Conservation (phyloP, 345 rosid species). For the Erysimum cheiranthoides region DNA sequence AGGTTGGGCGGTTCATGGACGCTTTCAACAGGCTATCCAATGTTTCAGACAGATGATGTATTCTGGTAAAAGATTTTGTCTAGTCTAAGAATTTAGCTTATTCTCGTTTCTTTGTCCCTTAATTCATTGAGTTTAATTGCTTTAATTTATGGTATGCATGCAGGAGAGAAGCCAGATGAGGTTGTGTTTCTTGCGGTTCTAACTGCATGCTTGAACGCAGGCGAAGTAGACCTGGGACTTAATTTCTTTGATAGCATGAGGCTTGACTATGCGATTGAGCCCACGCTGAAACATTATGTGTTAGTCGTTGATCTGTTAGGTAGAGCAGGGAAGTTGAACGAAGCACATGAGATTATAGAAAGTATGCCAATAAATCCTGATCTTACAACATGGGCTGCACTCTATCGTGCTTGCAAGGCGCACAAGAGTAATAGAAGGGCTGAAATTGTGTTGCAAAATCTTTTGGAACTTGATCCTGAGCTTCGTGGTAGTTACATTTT, state of each 20-base stretch:
- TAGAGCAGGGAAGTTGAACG: conserved; percentile 60
- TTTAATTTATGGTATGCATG: conserved; percentile 28
- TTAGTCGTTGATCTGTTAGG: conserved; percentile 62
- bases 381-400: conserved; percentile 65
- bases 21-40: conserved; percentile 53
- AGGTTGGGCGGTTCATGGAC: conserved; percentile 71
- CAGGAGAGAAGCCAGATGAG: conserved; percentile 68
- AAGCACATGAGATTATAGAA: conserved; percentile 56
- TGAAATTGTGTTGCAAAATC: conserved; percentile 52
- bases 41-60: conserved; percentile 72
- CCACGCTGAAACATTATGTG: conserved; percentile 67
- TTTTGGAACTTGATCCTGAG: conserved; percentile 59
- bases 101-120: conserved; percentile 20
- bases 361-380: conserved; percentile 63
- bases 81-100: background rate
- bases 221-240: conserved; percentile 61
- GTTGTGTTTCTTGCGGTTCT: conserved; percentile 64
- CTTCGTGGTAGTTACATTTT: conserved; percentile 60
- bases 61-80: conserved; percentile 46
- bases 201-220: conserved; percentile 61
- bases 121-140: background rate
- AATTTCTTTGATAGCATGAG: conserved; percentile 68
- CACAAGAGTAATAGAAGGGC: conserved; percentile 53
- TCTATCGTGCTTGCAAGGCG: conserved; percentile 64
- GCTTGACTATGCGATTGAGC: conserved; percentile 67